These are phyloP conservation scores for Arctostaphylos glauca DNA, from an alignment of 148 eudicot species.

Conservation along the genomic window DNA sequence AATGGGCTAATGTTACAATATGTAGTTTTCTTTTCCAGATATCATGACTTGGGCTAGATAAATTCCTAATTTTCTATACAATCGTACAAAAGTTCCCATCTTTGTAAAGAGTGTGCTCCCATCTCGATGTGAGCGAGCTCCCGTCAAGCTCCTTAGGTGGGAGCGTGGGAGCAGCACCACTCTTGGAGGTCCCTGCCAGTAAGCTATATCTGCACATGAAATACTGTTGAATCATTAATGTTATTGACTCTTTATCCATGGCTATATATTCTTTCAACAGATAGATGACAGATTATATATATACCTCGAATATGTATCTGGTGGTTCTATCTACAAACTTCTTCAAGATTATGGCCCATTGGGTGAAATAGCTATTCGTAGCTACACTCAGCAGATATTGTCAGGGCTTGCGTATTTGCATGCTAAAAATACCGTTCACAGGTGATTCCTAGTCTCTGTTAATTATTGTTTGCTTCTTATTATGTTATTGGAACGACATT, in stretches of 20 bases:
- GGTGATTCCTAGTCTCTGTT: slow-evolving; percentile 30
- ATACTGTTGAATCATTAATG: neutral
- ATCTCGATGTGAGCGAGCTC: too few relatives aligned
- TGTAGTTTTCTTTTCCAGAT: too few relatives aligned
- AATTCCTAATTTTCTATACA: too few relatives aligned
- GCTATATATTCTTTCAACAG: slow-evolving; percentile 25
- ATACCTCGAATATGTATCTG: slow-evolving; percentile 66
- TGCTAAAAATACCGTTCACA: slow-evolving; percentile 52
- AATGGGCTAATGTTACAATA: too few relatives aligned
- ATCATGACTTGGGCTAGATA: too few relatives aligned
- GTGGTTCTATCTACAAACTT: slow-evolving; percentile 66
- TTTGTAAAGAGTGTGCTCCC: too few relatives aligned
- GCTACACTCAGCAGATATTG: slow-evolving; percentile 55
- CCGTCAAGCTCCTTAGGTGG: too few relatives aligned
- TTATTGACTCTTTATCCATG: neutral
- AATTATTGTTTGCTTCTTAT: neutral
- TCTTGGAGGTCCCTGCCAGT: too few relatives aligned
- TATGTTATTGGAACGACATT: neutral
- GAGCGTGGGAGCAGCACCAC: too few relatives aligned
- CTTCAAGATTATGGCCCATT: slow-evolving; percentile 63
- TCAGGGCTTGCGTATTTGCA: slow-evolving; percentile 66
- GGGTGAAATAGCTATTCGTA: slow-evolving; percentile 61
- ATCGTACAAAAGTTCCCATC: too few relatives aligned
- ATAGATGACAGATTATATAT: slow-evolving; percentile 56
- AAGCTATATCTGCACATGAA: neutral